These are phyloP conservation scores for Colletotrichum magnum DNA, from an alignment of 2,329 filamentous ascomycete genomes.

Conservation along the genomic window DNA sequence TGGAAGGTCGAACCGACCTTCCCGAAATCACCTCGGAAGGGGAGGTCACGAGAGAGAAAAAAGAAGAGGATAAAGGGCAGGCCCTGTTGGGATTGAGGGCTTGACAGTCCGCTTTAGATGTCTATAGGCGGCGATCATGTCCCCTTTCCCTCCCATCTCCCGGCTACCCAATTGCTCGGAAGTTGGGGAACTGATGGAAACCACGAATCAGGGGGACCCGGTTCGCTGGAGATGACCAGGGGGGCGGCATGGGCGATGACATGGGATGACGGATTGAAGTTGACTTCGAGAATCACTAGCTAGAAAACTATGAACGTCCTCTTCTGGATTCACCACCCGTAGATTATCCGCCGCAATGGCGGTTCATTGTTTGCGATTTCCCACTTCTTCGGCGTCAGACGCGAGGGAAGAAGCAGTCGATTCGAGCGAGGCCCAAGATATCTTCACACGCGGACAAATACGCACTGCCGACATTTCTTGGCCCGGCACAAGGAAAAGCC, in stretches of 20 bases:
- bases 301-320: too few relatives aligned
- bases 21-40: slow-evolving; percentile 1
- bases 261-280: not conserved
- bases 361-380: too few relatives aligned
- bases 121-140: too few relatives aligned
- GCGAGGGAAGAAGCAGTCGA: too few relatives aligned
- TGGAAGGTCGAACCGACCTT: not conserved
- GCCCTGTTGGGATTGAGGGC: not conserved
- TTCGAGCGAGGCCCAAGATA: not conserved
- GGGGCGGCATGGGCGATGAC: not conserved
- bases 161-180: not conserved
- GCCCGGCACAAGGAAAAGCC: not conserved
- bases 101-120: too few relatives aligned
- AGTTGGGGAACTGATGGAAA: slow-evolving; percentile 22
- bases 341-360: too few relatives aligned
- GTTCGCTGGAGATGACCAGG: slow-evolving; percentile 5
- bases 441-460: too few relatives aligned
- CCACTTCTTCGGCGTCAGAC: too few relatives aligned
- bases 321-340: too few relatives aligned
- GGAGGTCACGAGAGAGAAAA: slow-evolving; percentile 19
- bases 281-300: not conserved
- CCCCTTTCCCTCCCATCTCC: too few relatives aligned
- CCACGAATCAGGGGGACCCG: slow-evolving; percentile 38
- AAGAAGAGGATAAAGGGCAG: not conserved
- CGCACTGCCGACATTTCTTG: slow-evolving; percentile 6